Base-by-base conservation (phyloP, 345 rosid species). In the Camelina laxa region DNA sequence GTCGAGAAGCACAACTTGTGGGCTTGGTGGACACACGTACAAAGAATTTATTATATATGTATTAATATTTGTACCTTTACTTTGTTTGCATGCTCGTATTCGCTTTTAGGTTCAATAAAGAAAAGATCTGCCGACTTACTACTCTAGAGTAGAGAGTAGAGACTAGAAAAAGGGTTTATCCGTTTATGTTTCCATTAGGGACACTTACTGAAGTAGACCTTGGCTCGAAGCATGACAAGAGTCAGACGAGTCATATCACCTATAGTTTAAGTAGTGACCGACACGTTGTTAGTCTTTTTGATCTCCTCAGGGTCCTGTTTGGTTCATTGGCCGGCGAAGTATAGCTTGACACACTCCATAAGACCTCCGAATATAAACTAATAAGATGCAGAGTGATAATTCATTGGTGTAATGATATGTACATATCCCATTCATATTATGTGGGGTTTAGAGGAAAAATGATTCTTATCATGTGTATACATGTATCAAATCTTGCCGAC, bases 11-110 rank as follows among this genome's bases (percentile, higher is more conserved):
- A 39, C 54, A 51, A 50, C 62, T 49, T 50, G 79, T 67, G 79
- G 79, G 59, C 65, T 69, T 50, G 57, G 44, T 69, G 65, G 19
- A 62, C 70, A 69, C 80, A 76, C 80, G 80, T 62, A 61, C 20
- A 62, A 22, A 35, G 30, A 41, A 21, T 55, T 44, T 2, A 61
- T 45, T 45, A 7, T 45, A n/a, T 45, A 17, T 17, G 70, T 44
- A 35, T 53, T 31, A 56, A 20, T 60, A 75, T 35, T 15, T 44
- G 30, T 9, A 3, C 13, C 41, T 20, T 33, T 60, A 51, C 38
- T 60, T 41, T 56, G 48, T 60, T 41, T 56, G 48, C 49, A 39
- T 53, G 69, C 41, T 31, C 48, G 24, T 50, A 14, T 12, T 63
- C 53, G 24, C 27, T 69, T 62, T 61, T 69, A 65, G 48, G 59